These are phyloP conservation scores for Stemphylium beticola DNA, from an alignment of 2,329 filamentous ascomycete genomes.

Conservation along the genomic window DNA sequence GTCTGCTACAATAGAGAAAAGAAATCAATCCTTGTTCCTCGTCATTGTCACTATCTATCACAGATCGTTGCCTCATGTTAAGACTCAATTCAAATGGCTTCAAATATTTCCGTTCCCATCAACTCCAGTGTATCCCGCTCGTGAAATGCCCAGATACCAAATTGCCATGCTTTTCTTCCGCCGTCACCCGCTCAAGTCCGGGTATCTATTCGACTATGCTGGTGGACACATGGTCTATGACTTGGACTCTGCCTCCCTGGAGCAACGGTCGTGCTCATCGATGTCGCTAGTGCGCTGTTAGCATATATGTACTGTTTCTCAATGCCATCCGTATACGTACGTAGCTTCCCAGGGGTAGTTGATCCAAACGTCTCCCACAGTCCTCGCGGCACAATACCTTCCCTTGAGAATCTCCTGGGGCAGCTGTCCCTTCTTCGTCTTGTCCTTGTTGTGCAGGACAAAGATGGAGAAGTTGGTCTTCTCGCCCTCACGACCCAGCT, in stretches of 20 bases:
- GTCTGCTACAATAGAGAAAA: neutral
- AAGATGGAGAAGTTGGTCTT: conserved; percentile 93
- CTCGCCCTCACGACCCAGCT: conserved; percentile 70
- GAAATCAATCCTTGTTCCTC: no score
- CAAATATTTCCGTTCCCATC: neutral
- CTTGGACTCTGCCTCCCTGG: conserved; percentile 53
- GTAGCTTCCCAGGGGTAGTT: conserved; percentile 98
- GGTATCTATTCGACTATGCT: neutral
- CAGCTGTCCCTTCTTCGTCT: conserved; percentile 87
- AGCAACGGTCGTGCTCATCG: conserved; percentile 82
- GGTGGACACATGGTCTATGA: conserved; percentile 2
- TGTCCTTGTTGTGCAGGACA: conserved; percentile 98
- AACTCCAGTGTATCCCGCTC: conserved; percentile 6
- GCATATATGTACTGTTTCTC: conserved; percentile 3
- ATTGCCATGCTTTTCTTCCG: conserved; percentile 1
- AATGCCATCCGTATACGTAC: conserved; percentile 50
- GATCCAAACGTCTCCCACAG: conserved; percentile 95
- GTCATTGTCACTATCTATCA: no score
- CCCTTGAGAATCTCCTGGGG: conserved; percentile 78
- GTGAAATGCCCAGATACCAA: conserved; percentile 6
- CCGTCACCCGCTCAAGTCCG: neutral
- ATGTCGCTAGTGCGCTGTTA: conserved; percentile 67
- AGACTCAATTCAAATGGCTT: neutral
- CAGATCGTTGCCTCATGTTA: neutral
- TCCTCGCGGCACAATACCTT: conserved; percentile 84